Percentiles rank a stretch among this genome's conserved stretches.
Conservation (phyloP, 129 eudicot genomes). For the Deinandra increscens region DNA sequence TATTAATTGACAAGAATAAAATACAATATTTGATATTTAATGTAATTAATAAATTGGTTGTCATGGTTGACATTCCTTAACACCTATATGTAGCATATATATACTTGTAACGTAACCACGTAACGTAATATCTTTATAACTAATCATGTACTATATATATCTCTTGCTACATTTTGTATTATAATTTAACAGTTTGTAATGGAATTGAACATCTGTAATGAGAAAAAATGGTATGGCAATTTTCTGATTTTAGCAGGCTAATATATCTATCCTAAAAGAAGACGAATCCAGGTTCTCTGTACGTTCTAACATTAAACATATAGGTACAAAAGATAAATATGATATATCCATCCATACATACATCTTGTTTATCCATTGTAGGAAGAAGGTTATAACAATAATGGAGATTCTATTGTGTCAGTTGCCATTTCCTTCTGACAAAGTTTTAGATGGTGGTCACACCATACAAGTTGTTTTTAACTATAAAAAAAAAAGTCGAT, state of each 20-base stretch:
- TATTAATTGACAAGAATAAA: too few relatives aligned
- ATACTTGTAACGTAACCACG: too few relatives aligned
- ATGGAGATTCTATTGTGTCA: constrained; percentile 57
- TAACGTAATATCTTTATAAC: too few relatives aligned
- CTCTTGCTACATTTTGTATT: too few relatives aligned
- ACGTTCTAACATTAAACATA: constrained; percentile 7
- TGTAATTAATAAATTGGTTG: too few relatives aligned
- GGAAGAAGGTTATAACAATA: constrained; percentile 19
- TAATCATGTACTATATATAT: too few relatives aligned
- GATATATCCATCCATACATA: not conserved
- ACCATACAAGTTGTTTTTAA: constrained; percentile 21
- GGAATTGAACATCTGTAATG: too few relatives aligned
- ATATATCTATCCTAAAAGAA: constrained; percentile 14
- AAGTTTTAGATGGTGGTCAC: constrained; percentile 40
- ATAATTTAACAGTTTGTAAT: too few relatives aligned
- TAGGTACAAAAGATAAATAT: not conserved
- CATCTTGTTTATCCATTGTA: not conserved
- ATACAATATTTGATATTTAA: too few relatives aligned
- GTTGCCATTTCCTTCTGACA: constrained; percentile 46
- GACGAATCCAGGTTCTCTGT: constrained; percentile 26
- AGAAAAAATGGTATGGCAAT: constrained; percentile 27
- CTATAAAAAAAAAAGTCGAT: too few relatives aligned
- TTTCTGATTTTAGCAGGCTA: constrained; percentile 23
- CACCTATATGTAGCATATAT: too few relatives aligned
- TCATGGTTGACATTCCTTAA: too few relatives aligned